Base-by-base conservation (phyloP, 2,329 filamentous ascomycete genomes). In the Sporothrix variecibatus region DNA sequence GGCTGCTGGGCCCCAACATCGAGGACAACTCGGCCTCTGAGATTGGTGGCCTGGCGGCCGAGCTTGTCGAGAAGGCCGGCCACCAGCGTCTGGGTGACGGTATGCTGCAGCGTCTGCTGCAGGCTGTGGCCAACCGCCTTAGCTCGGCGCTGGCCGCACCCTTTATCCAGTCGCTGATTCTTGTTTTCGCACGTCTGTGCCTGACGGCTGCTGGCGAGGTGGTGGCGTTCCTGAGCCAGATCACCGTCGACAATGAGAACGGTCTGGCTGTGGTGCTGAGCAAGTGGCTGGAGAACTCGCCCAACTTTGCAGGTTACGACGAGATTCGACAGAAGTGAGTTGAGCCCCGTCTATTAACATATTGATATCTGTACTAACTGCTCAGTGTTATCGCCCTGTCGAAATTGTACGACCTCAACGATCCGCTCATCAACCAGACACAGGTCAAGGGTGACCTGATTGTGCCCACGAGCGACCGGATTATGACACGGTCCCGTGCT, bases 281-380 rank as follows among this genome's bases (percentile, higher is more conserved):
- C 83, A 98, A 98, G 83, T 99, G 96, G 96, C 86, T 99, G 0
- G 96, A 98, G 84, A 97, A 98, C 82, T 97, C 94, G 3, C 89
- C 97, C 82, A 97, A 93, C 82, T 99, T 99, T 83, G 94, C 94
- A n/a, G 96, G 96, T 15, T 99, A 98, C 79, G 95, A 98, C 79
- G 95, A 98, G 82, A 98, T 98, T 78, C 90, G 95, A 78, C 94
- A 98, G 82, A 99, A 98, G 93, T 95, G 85, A 82, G 91, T 56
- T 9, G 8, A 17, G 7, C 23, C 51, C 23, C 51, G 8, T 3
- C 0, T 4, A 2, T 12, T 6, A 26, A 28, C 38, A n/a, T 11
- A 15, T 31, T 23, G 40, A 23, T n/a, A 0, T 31, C 38, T 9
- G 43, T 23, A 12, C 71, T 75, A 75, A 72, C 73, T 7, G 78